A percentile compares a stretch with the other conserved stretches of the same genome.
phyloP scores from a whole-genome alignment of 495 filamentous ascomycete genomes.

The Penicillium manginii region DNA sequence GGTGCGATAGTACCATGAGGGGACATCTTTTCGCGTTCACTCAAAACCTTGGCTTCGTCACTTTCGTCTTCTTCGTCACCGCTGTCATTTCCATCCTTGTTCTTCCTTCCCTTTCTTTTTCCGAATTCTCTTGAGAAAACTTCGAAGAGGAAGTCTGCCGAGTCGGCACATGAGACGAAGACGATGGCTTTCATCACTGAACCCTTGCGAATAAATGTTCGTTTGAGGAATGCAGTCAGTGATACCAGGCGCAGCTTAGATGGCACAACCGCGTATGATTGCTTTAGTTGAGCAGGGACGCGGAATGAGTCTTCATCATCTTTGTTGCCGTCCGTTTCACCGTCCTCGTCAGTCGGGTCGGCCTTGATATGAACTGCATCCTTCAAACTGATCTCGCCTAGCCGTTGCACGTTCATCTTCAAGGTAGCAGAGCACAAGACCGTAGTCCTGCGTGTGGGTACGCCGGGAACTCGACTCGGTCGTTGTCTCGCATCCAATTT shows the following conservation, averaged over 20 bases:
- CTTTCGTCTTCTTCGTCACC: slow-evolving; percentile 27
- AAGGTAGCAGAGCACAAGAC: slow-evolving; percentile 96
- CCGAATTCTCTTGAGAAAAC: slow-evolving; percentile 65
- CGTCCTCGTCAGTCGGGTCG: slow-evolving; percentile 52
- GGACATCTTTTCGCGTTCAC: slow-evolving; percentile 25
- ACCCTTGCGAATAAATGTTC: slow-evolving; percentile 82
- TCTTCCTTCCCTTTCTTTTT: slow-evolving; percentile 31
- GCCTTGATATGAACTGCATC: slow-evolving; percentile 87
- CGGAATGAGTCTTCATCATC: slow-evolving; percentile 64
- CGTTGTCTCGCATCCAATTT: slow-evolving; percentile 63
- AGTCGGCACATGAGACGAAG: slow-evolving; percentile 96
- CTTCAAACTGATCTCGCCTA: slow-evolving; percentile 93
- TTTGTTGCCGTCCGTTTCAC: slow-evolving; percentile 33
- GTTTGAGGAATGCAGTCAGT: slow-evolving; percentile 78
- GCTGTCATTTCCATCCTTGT: slow-evolving; percentile 23
- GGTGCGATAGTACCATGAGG: slow-evolving; percentile 56
- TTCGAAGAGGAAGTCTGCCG: slow-evolving; percentile 94
- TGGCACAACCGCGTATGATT: slow-evolving; percentile 83
- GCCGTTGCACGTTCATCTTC: slow-evolving; percentile 90
- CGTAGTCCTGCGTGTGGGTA: slow-evolving; percentile 80
- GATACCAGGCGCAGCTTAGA: slow-evolving; percentile 89
- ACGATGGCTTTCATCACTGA: slow-evolving; percentile 93
- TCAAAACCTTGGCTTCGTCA: slow-evolving; percentile 25
- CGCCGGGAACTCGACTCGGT: slow-evolving; percentile 49
- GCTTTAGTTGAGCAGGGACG: slow-evolving; percentile 92